Conservation (phyloP, 2,329 filamentous ascomycete species). For the Dothidotthia symphoricarpi region DNA sequence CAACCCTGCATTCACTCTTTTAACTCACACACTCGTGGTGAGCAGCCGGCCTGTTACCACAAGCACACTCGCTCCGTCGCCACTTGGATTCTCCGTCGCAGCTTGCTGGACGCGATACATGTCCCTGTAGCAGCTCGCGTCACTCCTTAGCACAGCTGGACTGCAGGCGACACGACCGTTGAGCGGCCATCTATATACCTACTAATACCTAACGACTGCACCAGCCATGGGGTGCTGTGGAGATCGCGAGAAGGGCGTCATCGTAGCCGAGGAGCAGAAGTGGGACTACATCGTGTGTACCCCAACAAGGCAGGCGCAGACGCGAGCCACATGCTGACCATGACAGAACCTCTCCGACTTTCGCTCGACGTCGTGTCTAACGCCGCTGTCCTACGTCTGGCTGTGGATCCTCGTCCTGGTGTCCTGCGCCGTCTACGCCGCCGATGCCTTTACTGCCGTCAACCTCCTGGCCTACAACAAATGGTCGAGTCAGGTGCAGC, state of each 20-base stretch:
- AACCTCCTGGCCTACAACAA: constrained; percentile 85
- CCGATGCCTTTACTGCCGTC: constrained; percentile 91
- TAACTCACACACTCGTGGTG: constrained; percentile 31
- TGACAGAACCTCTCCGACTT: constrained; percentile 65
- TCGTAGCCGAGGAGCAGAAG: constrained; percentile 53
- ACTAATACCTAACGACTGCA: constrained; percentile 25
- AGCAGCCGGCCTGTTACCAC: constrained; percentile 41
- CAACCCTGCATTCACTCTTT: constrained; percentile 28
- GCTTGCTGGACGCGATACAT: constrained; percentile 18
- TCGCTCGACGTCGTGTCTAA: constrained; percentile 74
- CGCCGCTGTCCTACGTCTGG: constrained; percentile 77
- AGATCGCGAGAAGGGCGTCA: constrained; percentile 39
- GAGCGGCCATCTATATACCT: constrained; percentile 30
- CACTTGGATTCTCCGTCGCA: constrained; percentile 2
- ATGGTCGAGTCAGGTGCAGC: constrained; percentile 82
- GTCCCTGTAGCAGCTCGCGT: constrained; percentile 24
- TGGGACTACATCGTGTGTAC: constrained; percentile 88
- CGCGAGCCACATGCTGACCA: constrained; percentile 18
- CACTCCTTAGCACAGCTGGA: constrained; percentile 41
- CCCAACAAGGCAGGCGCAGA: too few relatives aligned
- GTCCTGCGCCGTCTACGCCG: constrained; percentile 79
- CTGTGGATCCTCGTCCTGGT: constrained; percentile 77
- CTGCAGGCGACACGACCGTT: constrained; percentile 35
- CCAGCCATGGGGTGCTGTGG: constrained; percentile 40
- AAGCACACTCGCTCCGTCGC: constrained; percentile 12